Evolutionary conservation across 257 asterid genomes (phyloP).

Genomic region (Plectranthus barbatus): DNA sequence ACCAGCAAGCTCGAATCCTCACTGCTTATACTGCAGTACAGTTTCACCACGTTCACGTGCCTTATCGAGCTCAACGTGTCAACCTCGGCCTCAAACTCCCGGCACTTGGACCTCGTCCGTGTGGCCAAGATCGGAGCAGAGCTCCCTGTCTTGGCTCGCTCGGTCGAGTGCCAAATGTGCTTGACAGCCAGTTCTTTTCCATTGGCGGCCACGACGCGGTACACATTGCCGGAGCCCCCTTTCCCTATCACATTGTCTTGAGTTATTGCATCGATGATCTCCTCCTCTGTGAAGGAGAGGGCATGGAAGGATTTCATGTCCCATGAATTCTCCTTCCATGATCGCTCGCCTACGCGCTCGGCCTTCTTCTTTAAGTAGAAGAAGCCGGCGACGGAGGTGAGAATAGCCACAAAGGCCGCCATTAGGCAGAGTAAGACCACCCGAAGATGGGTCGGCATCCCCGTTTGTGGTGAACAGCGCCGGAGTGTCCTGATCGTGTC

Average conservation of each 20-base stretch:
- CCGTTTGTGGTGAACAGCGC: conserved; percentile 31
- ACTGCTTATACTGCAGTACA: conserved; percentile 72
- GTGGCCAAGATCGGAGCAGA: conserved; percentile 41
- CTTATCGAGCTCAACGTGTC: conserved; percentile 69
- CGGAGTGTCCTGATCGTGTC: conserved; percentile 35
- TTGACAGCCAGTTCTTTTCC: conserved; percentile 61
- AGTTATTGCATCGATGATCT: conserved; percentile 64
- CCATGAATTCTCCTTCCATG: conserved; percentile 66
- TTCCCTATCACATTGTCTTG: conserved; percentile 66
- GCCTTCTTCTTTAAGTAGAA: conserved; percentile 32
- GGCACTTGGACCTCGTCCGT: conserved; percentile 17
- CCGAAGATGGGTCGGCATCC: conserved; percentile 21
- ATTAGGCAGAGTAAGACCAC: conserved; percentile 30
- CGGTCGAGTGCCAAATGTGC: conserved; percentile 54
- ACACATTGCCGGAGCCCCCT: conserved; percentile 86
- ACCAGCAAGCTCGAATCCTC: conserved; percentile 87
- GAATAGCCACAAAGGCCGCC: conserved; percentile 24
- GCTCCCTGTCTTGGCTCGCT: conserved; percentile 15
- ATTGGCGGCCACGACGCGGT: conserved; percentile 31
- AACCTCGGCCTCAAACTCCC: conserved; percentile 79
- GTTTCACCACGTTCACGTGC: conserved; percentile 80
- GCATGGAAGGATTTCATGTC: conserved; percentile 61
- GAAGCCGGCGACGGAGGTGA: conserved; percentile 26
- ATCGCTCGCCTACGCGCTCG: conserved; percentile 18
- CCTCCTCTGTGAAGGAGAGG: conserved; percentile 58